phyloP scores from a whole-genome alignment of 768 basidiomycete genomes.

The Pleurotus platypus region DNA sequence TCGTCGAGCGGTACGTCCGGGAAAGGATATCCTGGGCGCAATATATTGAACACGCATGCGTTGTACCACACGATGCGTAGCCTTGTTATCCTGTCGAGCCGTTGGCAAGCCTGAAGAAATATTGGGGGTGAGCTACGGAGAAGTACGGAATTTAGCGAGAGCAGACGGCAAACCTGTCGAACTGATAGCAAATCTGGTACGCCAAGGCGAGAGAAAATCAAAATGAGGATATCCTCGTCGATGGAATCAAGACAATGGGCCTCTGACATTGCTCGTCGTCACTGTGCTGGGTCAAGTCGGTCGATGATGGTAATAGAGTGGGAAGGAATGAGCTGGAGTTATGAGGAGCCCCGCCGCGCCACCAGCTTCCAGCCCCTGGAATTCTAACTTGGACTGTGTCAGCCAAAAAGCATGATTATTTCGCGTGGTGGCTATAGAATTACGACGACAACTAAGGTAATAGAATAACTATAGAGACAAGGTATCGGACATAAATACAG shows the following conservation, averaged over 20 bases:
- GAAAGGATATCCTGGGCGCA: slow-evolving; percentile 48
- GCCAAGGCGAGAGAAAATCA: slow-evolving; percentile 28
- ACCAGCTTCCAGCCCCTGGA: no score
- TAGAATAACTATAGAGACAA: not conserved
- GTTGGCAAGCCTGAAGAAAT: slow-evolving; percentile 43
- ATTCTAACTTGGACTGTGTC: no score
- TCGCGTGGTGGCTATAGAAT: not conserved
- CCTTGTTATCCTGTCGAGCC: slow-evolving; percentile 38
- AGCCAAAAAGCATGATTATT: no score
- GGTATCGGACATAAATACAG: not conserved
- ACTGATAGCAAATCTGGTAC: slow-evolving; percentile 38
- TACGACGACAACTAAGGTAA: not conserved
- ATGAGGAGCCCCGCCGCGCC: not conserved
- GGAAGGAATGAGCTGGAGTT: not conserved
- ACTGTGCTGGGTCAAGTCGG: not conserved
- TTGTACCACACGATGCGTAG: slow-evolving; percentile 57
- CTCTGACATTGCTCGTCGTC: not conserved
- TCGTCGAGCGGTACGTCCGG: slow-evolving; percentile 29
- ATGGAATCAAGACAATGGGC: not conserved
- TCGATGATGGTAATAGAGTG: not conserved
- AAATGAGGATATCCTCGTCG: slow-evolving; percentile 33
- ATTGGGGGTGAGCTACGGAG: not conserved
- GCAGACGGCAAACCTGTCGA: slow-evolving; percentile 30
- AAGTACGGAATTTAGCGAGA: not conserved
- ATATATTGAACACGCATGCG: slow-evolving; percentile 40